phyloP scores from a whole-genome alignment of 208 protist species.

The Wallacemonas sp. region DNA sequence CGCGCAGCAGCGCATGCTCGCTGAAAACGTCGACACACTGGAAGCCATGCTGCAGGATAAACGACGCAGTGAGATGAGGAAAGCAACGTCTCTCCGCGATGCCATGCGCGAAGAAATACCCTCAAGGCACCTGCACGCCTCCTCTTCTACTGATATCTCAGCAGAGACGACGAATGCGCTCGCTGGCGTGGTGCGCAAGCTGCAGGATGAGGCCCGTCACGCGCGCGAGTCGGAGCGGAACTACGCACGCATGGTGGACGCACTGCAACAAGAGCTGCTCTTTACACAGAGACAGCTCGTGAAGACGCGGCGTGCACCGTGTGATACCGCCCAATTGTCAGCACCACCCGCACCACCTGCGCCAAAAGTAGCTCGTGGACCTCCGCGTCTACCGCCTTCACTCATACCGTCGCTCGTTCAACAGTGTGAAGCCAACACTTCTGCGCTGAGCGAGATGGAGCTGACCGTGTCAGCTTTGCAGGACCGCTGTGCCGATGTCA shows the following conservation, averaged over 20 bases:
- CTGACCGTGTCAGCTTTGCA: not conserved
- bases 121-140: too few species aligned
- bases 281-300: constrained; percentile 10
- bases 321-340: not conserved
- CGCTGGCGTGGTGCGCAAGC: not conserved
- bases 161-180: not conserved
- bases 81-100: not conserved
- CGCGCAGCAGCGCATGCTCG: not conserved
- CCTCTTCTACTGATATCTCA: not conserved
- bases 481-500: not conserved
- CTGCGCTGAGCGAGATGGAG: not conserved
- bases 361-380: not conserved
- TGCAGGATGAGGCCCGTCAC: constrained; percentile 23
- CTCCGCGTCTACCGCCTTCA: not conserved
- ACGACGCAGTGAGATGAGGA: not conserved
- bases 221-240: constrained; percentile 22
- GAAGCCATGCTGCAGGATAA: constrained; percentile 1
- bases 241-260: constrained; percentile 15
- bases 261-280: constrained; percentile 13
- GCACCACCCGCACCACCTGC: not conserved
- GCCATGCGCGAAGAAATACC: too few species aligned
- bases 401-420: not conserved
- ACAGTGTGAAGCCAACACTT: not conserved
- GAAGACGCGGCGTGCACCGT: not conserved
- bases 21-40: not conserved